Evolutionary conservation across 1,284 basidiomycete species (phyloP).

Genomic region (Apiotrichum domesticum): DNA sequence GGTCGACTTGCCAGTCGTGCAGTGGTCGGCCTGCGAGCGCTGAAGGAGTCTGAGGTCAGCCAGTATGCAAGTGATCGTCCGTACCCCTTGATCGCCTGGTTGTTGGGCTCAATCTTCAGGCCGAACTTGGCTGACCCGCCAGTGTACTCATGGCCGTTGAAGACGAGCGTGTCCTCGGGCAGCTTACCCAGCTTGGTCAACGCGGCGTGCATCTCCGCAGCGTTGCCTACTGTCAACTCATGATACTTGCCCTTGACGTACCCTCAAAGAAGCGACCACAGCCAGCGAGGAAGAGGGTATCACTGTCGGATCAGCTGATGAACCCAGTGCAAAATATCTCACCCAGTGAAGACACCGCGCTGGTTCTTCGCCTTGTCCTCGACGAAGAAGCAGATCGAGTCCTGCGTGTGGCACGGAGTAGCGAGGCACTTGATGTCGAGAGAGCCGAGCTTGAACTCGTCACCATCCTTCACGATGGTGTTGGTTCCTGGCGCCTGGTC

Average conservation of each 20-base stretch:
- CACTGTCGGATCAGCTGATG: conserved; percentile 46
- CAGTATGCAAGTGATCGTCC: neutral
- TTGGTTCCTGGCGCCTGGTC: conserved; percentile 62
- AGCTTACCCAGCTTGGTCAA: conserved; percentile 69
- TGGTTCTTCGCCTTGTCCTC: conserved; percentile 59
- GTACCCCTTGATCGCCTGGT: conserved; percentile 37
- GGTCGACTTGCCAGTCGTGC: conserved; percentile 48
- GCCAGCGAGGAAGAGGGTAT: conserved; percentile 89
- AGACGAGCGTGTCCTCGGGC: conserved; percentile 74
- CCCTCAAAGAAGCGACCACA: conserved; percentile 93
- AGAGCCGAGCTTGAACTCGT: conserved; percentile 66
- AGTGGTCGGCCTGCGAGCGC: conserved; percentile 33
- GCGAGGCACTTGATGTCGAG: conserved; percentile 73
- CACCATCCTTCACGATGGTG: conserved; percentile 67
- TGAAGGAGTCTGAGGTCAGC: conserved; percentile 26
- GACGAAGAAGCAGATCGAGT: conserved; percentile 86
- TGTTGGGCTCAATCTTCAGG: conserved; percentile 39
- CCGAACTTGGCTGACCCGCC: conserved; percentile 52
- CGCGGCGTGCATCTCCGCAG: conserved; percentile 74
- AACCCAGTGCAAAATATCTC: neutral
- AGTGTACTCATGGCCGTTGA: conserved; percentile 92
- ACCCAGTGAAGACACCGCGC: conserved; percentile 81
- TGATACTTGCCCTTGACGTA: conserved; percentile 17
- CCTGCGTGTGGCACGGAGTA: conserved; percentile 94
- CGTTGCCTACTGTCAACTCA: conserved; percentile 54